Base-by-base conservation (phyloP, 1,284 basidiomycete species). In the Rhizoctonia solani region DNA sequence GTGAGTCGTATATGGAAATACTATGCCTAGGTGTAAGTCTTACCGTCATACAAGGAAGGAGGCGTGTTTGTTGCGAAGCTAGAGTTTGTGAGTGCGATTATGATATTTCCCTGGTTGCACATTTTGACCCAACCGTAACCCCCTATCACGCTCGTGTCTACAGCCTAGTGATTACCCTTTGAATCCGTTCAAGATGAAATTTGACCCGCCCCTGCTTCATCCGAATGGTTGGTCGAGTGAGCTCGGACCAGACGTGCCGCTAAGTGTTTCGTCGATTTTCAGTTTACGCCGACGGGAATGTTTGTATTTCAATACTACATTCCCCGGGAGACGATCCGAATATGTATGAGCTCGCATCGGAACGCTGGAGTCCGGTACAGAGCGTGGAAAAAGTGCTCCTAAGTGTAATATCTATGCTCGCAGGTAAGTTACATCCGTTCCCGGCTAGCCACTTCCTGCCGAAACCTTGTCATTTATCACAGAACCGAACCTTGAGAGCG, bases 401-500 rank as follows among this genome's bases (percentile, higher is more conserved):
- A 4, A 95, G 92, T 72, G 96, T 99, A 21, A 88, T 99, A 72
- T 96, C 93, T 66, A 98, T 99, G 96, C 85, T 99, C n/a, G 95
- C 97, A 71, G 90, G 92, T 91, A 72, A 70, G 83, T 14, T 9
- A 19, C 11, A 19, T 11, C 53, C 25, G 11, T 16, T 30, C 34
- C 21, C 69, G 71, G 72, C 74, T 59, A 49, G 65, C 66, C 56
- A 52, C 42, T 41, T 69, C 34, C 63, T 16, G 37, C 21, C 44
- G 44, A 19, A 5, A 14, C 25, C 9, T 46, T 2, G 14, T 30
- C 30, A 14, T 13, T 69, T 63, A 8, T 39, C 16, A 59, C 72
- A 88, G 96, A 99, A 81, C 97, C 97, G n/a, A 99, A 99, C 78
- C 84, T 98, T 63, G 97, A 99, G 80, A 94, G 91, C 72, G 96